Percentiles rank a stretch among this genome's conserved stretches.
phyloP scores from a whole-genome alignment of 176 grass and related monocot species.

The Juncus inflexus region DNA sequence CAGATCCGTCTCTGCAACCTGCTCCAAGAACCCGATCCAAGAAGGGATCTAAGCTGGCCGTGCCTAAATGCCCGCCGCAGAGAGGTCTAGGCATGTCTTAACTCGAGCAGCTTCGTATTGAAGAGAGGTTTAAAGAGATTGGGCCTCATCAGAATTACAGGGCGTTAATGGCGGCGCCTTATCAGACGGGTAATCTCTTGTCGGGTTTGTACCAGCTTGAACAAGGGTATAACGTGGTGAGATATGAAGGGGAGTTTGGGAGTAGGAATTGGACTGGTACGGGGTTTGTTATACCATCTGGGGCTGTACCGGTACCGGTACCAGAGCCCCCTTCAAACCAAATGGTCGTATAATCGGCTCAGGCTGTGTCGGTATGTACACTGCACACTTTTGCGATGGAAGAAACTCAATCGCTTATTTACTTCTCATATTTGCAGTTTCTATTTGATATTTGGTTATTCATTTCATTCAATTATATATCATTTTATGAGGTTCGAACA shows the following conservation, averaged over 20 bases:
- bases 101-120: conserved; percentile 20
- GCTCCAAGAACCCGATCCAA: neutral
- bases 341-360: conserved; percentile 9
- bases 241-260: too few species aligned
- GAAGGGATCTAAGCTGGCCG: conserved; percentile 20
- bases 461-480: too few species aligned
- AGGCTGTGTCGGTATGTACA: neutral
- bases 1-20: neutral
- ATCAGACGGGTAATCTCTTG: neutral
- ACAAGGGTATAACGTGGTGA: too few species aligned
- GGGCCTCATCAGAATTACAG: neutral
- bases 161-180: too few species aligned
- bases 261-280: neutral
- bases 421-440: too few species aligned
- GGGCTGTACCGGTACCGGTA: neutral
- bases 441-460: too few species aligned
- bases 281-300: conserved; percentile 6
- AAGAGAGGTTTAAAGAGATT: conserved; percentile 7
- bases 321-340: conserved; percentile 37
- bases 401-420: too few species aligned
- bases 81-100: conserved; percentile 25
- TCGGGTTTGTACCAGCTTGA: conserved; percentile 9
- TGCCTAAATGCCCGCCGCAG: conserved; percentile 21
- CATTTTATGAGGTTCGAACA: too few species aligned
- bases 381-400: too few species aligned